Percentiles rank a stretch among this genome's conserved stretches.
Conservation (phyloP, 371 early-diverging fungal genomes). For the Mortierella sp. region DNA sequence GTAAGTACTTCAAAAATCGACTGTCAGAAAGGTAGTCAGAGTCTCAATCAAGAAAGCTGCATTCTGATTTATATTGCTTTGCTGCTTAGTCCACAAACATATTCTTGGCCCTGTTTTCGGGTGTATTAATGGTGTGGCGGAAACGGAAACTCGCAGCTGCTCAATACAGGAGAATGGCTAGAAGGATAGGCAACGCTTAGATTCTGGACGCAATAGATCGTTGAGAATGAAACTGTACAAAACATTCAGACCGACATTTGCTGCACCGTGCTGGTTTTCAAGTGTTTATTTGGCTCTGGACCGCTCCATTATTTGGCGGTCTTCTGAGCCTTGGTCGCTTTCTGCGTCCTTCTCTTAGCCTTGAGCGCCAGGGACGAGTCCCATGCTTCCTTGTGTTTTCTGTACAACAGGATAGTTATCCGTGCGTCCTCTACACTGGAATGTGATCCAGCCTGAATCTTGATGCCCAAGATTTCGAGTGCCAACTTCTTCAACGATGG, state of each 20-base stretch:
- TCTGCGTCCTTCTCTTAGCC: slow-evolving; percentile 27
- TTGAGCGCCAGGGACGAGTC: slow-evolving; percentile 64
- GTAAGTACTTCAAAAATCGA: slow-evolving; percentile 13
- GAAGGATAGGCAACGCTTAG: slow-evolving; percentile 52
- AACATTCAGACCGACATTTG: slow-evolving; percentile 1
- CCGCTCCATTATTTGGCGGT: neutral
- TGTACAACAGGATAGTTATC: slow-evolving; percentile 90
- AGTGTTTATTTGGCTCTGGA: neutral
- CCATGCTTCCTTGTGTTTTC: slow-evolving; percentile 85
- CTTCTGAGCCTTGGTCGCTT: slow-evolving; percentile 44
- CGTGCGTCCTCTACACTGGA: slow-evolving; percentile 94
- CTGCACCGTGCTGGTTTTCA: neutral
- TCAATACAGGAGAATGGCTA: slow-evolving; percentile 50
- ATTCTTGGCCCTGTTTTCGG: slow-evolving; percentile 40
- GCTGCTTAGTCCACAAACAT: slow-evolving; percentile 37
- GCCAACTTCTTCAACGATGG: slow-evolving; percentile 86
- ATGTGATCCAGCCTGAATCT: slow-evolving; percentile 91
- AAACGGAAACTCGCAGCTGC: slow-evolving; percentile 52
- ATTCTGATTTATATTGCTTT: too few species aligned
- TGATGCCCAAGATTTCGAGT: slow-evolving; percentile 74
- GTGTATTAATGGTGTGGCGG: slow-evolving; percentile 43
- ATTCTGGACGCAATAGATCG: neutral
- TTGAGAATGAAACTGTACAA: neutral
- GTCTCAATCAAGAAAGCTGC: too few species aligned
- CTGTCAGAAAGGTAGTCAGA: too few species aligned